A percentile compares a stretch with the other conserved stretches of the same genome.
Conservation (phyloP, 176 grass and related monocot genomes). For the Aegilops tauschii region DNA sequence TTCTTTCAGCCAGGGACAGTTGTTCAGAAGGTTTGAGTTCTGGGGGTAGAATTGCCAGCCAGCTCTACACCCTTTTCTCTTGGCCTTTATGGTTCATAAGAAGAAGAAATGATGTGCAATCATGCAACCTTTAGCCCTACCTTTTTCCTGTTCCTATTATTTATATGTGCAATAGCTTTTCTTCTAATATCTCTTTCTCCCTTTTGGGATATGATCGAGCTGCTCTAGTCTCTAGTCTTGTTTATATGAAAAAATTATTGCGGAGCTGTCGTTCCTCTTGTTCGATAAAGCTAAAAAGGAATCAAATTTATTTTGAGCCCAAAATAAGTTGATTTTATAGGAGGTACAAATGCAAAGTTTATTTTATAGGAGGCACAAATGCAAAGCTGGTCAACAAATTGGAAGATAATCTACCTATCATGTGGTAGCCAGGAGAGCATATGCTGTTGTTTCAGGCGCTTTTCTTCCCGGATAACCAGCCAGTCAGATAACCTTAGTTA, state of each 20-base stretch:
- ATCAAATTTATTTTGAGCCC: slow-evolving; percentile 26
- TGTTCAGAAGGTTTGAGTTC: background rate
- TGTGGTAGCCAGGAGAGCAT: background rate
- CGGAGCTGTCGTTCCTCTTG: slow-evolving; percentile 9
- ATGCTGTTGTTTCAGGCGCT: slow-evolving; percentile 24
- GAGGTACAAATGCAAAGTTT: slow-evolving; percentile 23
- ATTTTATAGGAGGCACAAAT: background rate
- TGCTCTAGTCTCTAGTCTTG: slow-evolving; percentile 11
- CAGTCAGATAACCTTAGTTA: background rate
- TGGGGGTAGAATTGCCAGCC: slow-evolving; percentile 26
- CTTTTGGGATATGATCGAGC: slow-evolving; percentile 17
- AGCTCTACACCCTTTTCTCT: background rate
- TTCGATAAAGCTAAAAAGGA: slow-evolving; percentile 29
- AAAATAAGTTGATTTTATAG: slow-evolving; percentile 12
- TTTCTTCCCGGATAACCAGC: background rate
- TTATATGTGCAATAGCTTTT: slow-evolving; percentile 24
- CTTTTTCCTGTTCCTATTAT: slow-evolving; percentile 23
- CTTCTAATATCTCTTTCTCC: slow-evolving; percentile 18
- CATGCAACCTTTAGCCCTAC: slow-evolving; percentile 45
- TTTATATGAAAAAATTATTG: slow-evolving; percentile 19
- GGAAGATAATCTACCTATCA: background rate
- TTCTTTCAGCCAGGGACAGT: background rate
- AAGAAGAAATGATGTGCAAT: slow-evolving; percentile 51
- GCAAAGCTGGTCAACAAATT: slow-evolving; percentile 23
- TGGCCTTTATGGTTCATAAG: slow-evolving; percentile 34